Base-by-base conservation (phyloP, 2,329 filamentous ascomycete genomes). In the Chalara sp. region DNA sequence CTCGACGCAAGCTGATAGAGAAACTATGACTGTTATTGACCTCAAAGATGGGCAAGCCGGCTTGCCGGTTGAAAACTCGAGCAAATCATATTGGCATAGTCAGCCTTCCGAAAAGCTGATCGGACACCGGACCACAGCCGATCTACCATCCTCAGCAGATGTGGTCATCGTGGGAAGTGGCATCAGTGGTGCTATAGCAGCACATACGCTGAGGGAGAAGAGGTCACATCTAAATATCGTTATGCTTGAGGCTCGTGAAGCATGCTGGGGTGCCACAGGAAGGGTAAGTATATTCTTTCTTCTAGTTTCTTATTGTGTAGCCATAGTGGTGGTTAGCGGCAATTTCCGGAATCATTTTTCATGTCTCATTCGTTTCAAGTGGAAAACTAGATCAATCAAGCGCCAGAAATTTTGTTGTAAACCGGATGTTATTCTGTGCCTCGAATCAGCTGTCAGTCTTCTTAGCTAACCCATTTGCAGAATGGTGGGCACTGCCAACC, bases 251-350 rank as follows among this genome's bases (percentile, higher is more conserved):
- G 87, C 87, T 11, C 75, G 87, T 59, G 87, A 91, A 70, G 86
- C 83, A 4, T 91, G 87, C 63, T 90, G 80, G 79, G 87, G 87
- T 13, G 87, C 87, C n/a, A 92, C 87, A 1, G 87, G 87, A n/a
- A 71, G 87, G 62, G 84, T 87, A 62, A 74, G 81, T 73, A 21
- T 21, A 21, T 21, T 21, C 21, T 2, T 21, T 21, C 21, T 21
- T 21, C 21, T 21, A 21, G 21, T 21, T 21, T 21, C 21, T 21
- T 21, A 21, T 2, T 21, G 21, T 21, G 21, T 21, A 21, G 21
- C 21, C 21, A 2, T 21, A 21, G 3, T 21, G 21, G 21, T 21
- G 21, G 21, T 21, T 21, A 21, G 21, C 21, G 21, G 21, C 21
- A 21, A 21, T 21, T 21, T 21, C 3, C 21, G 21, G 21, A 21